Conservation (phyloP, 352 stramenopile species). For the Globisporangium spiculum region DNA sequence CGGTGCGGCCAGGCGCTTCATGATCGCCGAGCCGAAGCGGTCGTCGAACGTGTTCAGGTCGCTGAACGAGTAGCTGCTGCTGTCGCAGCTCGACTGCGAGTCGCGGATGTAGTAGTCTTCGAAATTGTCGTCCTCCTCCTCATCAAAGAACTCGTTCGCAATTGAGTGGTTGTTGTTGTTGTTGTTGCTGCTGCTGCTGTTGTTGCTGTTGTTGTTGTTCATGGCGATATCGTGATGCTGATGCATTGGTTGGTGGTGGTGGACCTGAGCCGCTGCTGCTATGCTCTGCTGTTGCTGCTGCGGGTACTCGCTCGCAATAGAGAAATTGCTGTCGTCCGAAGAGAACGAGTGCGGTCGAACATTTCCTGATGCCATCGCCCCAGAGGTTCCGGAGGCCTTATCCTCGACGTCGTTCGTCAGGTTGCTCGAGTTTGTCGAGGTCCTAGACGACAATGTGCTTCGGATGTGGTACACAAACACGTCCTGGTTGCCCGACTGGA, state of each 20-base stretch:
- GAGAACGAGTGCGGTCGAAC: constrained; percentile 28
- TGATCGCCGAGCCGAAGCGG: constrained; percentile 21
- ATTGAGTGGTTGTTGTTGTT: neutral
- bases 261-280: neutral
- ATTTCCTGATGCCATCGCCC: too few species aligned
- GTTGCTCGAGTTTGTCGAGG: constrained; percentile 36
- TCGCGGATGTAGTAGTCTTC: constrained; percentile 18
- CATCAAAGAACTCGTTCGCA: neutral
- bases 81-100: constrained; percentile 44
- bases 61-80: constrained; percentile 57
- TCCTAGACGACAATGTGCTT: constrained; percentile 22
- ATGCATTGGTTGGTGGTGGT: neutral
- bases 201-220: neutral
- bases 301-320: constrained; percentile 47
- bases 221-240: constrained; percentile 2
- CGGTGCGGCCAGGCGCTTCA: constrained; percentile 22
- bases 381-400: neutral
- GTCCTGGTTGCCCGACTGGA: constrained; percentile 20
- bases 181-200: neutral
- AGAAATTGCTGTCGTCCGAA: constrained; percentile 52
- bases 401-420: constrained; percentile 3
- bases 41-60: constrained; percentile 58
- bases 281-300: neutral
- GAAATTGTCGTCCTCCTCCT: neutral
- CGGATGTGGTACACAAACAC: constrained; percentile 46